Evolutionary conservation across 129 eudicot genomes (phyloP), one percentile per base, ranked within the genome.

Genomic region (Flaveria trinervia): DNA sequence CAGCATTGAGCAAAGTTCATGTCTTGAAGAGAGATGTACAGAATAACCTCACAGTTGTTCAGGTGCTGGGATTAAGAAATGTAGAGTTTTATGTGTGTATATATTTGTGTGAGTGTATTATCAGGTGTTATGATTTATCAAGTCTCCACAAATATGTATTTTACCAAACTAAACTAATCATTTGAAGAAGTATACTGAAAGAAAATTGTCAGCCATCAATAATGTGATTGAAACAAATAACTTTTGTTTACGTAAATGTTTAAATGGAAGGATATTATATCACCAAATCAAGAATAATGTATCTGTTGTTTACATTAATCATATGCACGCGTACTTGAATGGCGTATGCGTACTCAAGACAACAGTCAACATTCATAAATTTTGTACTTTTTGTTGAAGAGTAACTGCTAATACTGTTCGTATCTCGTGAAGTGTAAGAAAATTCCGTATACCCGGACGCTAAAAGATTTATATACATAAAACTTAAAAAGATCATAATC

Each of bases 1-100:
- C 89, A 49, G 93, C 98, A 66, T 79, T 94, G 81, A 94, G 98
- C 93, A 94, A 80, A 81, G 97, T 89, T 69, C 55, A 46, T 56
- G 95, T 94, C 75, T 83, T 94, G 72, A 92, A 87, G 84, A 91
- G 98, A 82, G 84, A 89, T 84, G 68, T 84, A 65, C 80, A 79
- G 79, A 62, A 71, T 75, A 88, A 84, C 81, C 82, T 67, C 80
- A 91, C 97, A 52, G 66, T 89, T 69, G 96, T 91, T 59, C 87
- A 94, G 98, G 98, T 94, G 68, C 5, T 73, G 11, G 8, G 68
- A 44, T 54, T 17, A 23, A 28, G 70, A 57, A 4, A 46, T 45
- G 45, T 6, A 65, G 52, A 69, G n/a, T 43, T 82, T 25, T 52
- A 28, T 78, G 62, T 36, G 41, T 36, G 8, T 36, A 36, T 36